phyloP scores from a whole-genome alignment of 257 asterid species.

The Plantago elongata region DNA sequence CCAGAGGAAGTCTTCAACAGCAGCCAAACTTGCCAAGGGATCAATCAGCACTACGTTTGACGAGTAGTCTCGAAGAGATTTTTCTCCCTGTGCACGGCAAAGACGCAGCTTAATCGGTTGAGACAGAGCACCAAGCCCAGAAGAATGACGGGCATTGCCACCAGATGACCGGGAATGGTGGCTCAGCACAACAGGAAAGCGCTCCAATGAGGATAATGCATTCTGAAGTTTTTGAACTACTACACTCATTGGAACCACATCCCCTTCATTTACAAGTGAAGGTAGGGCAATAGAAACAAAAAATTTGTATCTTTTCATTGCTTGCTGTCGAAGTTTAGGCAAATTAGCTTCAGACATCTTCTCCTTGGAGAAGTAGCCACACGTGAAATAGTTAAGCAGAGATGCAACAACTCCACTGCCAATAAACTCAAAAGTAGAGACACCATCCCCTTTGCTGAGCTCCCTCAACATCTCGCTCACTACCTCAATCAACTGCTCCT shows the following conservation, averaged over 20 bases:
- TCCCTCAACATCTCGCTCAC: constrained; percentile 72
- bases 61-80: constrained; percentile 93
- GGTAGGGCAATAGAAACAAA: constrained; percentile 82
- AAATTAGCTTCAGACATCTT: constrained; percentile 61
- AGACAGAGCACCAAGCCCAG: constrained; percentile 82
- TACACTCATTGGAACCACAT: constrained; percentile 57
- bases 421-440: constrained; percentile 88
- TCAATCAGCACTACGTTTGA: constrained; percentile 84
- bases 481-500: constrained; percentile 62
- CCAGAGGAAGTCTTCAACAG: constrained; percentile 93
- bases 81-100: constrained; percentile 89
- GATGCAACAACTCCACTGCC: constrained; percentile 90
- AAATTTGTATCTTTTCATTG: constrained; percentile 71
- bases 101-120: constrained; percentile 93
- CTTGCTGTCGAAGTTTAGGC: constrained; percentile 72
- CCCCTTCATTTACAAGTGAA: constrained; percentile 33
- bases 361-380: constrained; percentile 84
- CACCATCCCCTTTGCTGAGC: constrained; percentile 86
- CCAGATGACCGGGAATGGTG: constrained; percentile 77
- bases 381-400: constrained; percentile 74
- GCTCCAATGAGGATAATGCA: constrained; percentile 87
- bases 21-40: constrained; percentile 89
- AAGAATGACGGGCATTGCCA: constrained; percentile 76
- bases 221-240: constrained; percentile 88
- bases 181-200: constrained; percentile 89